Conservation (phyloP, 768 basidiomycete genomes). For the Tremella mesenterica region DNA sequence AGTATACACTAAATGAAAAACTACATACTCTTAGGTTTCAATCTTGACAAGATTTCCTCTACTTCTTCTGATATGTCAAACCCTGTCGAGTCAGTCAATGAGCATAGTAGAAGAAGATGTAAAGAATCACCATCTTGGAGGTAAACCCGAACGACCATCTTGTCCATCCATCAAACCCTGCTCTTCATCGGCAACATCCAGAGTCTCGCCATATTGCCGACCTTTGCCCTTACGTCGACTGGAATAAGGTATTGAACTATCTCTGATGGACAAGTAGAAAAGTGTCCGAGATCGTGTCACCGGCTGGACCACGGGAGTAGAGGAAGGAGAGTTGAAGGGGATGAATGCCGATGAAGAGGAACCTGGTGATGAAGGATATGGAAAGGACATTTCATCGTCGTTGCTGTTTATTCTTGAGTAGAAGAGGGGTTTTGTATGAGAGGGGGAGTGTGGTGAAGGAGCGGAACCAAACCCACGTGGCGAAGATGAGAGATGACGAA, state of each 20-base stretch:
- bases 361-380: constrained; percentile 3
- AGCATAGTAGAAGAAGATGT: not conserved
- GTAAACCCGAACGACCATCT: constrained; percentile 49
- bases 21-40: constrained; percentile 58
- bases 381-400: constrained; percentile 1
- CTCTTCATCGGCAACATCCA: constrained; percentile 44
- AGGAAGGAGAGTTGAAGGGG: not conserved
- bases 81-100: constrained; percentile 54
- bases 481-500: not conserved
- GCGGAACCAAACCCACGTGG: not conserved
- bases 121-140: constrained; percentile 71
- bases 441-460: too few relatives aligned
- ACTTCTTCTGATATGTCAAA: constrained; percentile 87
- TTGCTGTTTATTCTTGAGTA: too few relatives aligned
- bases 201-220: constrained; percentile 27
- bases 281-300: constrained; percentile 75
- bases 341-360: not conserved
- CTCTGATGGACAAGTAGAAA: constrained; percentile 86
- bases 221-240: constrained; percentile 8
- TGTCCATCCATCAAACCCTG: constrained; percentile 51
- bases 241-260: constrained; percentile 50
- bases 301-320: constrained; percentile 2
- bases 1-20: too few relatives aligned
- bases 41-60: constrained; percentile 61
- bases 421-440: too few relatives aligned